Percentiles rank a stretch among this genome's conserved stretches.
phyloP scores from a whole-genome alignment of 164 flowering plant species.

The Nelumbo lutea region DNA sequence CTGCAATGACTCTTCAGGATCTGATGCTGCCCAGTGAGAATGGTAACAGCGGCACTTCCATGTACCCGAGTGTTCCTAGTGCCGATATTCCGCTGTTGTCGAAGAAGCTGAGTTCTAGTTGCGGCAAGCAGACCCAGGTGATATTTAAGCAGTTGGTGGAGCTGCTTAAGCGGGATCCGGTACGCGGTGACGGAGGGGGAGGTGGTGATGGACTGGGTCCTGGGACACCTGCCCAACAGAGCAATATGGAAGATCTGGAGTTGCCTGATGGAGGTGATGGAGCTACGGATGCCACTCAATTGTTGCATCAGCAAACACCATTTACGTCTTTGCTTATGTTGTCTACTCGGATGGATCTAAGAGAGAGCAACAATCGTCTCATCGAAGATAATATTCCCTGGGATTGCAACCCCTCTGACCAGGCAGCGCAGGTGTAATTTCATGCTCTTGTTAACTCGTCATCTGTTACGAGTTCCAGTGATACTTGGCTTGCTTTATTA shows the following conservation, averaged over 20 bases:
- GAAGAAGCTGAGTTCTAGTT: constrained; percentile 24
- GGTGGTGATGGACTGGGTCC: constrained; percentile 29
- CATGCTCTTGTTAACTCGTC: background rate
- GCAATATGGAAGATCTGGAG: constrained; percentile 8
- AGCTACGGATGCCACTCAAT: constrained; percentile 8
- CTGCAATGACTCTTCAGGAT: constrained; percentile 28
- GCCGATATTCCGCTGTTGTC: constrained; percentile 4
- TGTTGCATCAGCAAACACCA: constrained; percentile 29
- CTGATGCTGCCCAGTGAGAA: constrained; percentile 44
- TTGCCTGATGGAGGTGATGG: constrained; percentile 11
- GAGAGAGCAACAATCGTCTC: constrained; percentile 15
- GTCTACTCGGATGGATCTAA: constrained; percentile 23
- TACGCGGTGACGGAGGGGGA: constrained; percentile 14
- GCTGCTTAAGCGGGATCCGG: constrained; percentile 37
- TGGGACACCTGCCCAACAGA: constrained; percentile 19
- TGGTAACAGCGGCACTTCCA: background rate
- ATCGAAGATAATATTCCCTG: constrained; percentile 32
- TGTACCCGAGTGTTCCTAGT: background rate
- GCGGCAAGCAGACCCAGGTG: constrained; percentile 57
- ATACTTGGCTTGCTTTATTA: background rate
- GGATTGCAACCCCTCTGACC: constrained; percentile 33
- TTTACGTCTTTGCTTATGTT: constrained; percentile 50
- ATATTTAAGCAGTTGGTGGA: constrained; percentile 60
- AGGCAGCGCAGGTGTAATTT: constrained; percentile 47
- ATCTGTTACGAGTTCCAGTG: background rate